These are phyloP conservation scores for Evansstolkia leycettana DNA, from an alignment of 495 filamentous ascomycete species.

Conservation along the genomic window DNA sequence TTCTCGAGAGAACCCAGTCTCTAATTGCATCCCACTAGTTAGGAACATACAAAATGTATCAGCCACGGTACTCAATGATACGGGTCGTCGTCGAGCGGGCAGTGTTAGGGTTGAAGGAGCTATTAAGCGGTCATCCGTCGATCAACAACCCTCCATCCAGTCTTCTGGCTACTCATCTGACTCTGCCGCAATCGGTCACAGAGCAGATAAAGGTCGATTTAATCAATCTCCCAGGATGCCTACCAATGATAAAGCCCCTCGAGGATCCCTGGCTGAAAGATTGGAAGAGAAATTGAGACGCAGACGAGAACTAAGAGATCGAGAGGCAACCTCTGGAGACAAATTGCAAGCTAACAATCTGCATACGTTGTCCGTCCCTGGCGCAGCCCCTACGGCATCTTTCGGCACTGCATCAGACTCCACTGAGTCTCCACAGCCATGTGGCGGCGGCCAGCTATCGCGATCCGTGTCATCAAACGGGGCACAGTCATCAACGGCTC, in stretches of 20 bases:
- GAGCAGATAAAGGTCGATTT: not conserved
- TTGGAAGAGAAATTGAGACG: slow-evolving; percentile 17
- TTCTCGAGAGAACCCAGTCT: too few species aligned
- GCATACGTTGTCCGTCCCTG: not conserved
- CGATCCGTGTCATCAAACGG: not conserved
- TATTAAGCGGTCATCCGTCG: not conserved
- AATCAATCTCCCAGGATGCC: not conserved
- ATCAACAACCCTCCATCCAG: slow-evolving; percentile 1
- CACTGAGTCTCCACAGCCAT: not conserved
- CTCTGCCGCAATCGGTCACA: slow-evolving; percentile 9
- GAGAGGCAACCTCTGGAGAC: not conserved
- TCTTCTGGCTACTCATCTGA: slow-evolving; percentile 17
- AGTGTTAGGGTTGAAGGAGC: slow-evolving; percentile 7
- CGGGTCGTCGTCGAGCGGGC: slow-evolving; percentile 7
- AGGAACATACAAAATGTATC: too few species aligned
- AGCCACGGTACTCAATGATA: too few species aligned
- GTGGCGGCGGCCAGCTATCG: not conserved
- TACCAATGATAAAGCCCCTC: not conserved
- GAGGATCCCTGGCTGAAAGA: slow-evolving; percentile 16
- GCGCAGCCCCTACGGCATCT: not conserved
- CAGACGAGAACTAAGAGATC: not conserved
- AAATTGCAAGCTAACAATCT: not conserved
- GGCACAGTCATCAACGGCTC: not conserved
- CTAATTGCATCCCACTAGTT: too few species aligned
- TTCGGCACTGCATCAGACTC: not conserved